These are phyloP conservation scores for Rhododendron simsii DNA, from an alignment of 148 eudicot species.

Conservation along the genomic window DNA sequence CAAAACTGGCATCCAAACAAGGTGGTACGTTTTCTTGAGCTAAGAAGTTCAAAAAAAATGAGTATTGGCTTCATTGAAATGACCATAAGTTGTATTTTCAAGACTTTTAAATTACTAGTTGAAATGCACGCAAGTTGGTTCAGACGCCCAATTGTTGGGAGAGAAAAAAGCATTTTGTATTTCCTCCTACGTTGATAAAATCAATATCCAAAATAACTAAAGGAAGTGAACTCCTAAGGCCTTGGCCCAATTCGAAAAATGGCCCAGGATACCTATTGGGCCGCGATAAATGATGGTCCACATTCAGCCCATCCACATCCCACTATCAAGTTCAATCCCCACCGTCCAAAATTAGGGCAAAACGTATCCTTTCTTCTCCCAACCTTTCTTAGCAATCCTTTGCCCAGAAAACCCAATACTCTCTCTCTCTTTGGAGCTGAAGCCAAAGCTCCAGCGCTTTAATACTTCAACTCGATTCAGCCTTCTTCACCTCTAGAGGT, in stretches of 20 bases:
- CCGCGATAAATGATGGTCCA: not conserved
- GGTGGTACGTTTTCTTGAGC: too few relatives aligned
- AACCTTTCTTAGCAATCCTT: not conserved
- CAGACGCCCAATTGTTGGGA: too few relatives aligned
- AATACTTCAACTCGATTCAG: not conserved
- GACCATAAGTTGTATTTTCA: too few relatives aligned
- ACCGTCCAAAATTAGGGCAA: slow-evolving; percentile 1
- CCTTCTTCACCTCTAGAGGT: not conserved
- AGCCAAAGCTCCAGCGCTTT: not conserved
- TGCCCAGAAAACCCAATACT: not conserved
- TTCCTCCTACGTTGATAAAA: too few relatives aligned
- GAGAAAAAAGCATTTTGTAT: too few relatives aligned
- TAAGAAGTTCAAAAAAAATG: too few relatives aligned
- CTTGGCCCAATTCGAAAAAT: not conserved
- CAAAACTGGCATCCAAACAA: too few relatives aligned
- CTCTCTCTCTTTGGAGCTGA: not conserved
- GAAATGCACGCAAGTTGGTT: too few relatives aligned
- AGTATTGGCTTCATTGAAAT: too few relatives aligned
- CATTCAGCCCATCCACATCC: not conserved
- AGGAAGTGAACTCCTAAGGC: not conserved
- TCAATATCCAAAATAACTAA: too few relatives aligned
- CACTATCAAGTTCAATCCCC: not conserved
- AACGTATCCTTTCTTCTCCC: not conserved
- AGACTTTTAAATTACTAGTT: too few relatives aligned
- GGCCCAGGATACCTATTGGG: not conserved